Base-by-base conservation (phyloP, 1,284 basidiomycete genomes). In the Phellopilus nigrolimitatus region DNA sequence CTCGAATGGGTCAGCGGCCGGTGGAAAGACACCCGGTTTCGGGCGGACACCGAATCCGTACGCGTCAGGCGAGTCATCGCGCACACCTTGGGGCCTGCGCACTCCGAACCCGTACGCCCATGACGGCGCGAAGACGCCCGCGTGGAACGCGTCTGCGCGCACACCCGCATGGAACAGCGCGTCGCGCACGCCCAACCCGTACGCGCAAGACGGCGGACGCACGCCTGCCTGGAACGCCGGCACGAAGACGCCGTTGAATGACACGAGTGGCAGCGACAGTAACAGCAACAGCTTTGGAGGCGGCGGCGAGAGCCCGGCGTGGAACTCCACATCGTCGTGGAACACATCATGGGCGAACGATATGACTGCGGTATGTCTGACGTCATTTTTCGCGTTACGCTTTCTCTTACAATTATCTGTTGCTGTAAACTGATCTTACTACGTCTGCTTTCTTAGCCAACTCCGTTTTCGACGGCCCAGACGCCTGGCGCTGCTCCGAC, bases 151-250 rank as follows among this genome's bases (percentile, higher is more conserved):
- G 15, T 63, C 63, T 0, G 73, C 36, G 71, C 72, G 71, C 48
- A 82, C 81, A 5, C 82, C 81, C 0, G 77, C 76, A 4, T 83
- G 80, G 80, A 76, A 72, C 54, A 68, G 74, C 5, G 71, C 74
- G 3, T 75, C 76, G 5, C 70, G 75, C 46, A 90, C 87, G 13
- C 86, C 87, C 3, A 89, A 89, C 65, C 85, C 86, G 0, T 86
- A 88, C 58, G 76, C 73, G 1, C 54, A 58, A 36, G 74, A 70
- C 10, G 71, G 75, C 33, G 68, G 73, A 13, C 71, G 72, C 57
- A 82, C 81, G 3, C 80, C 81, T 1, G 78, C 80, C 9, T 81
- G 79, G 71, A 74, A 71, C 46, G 73, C 71, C 7, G 75, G 75
- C 17, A 71, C 73, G 75, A 70, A 21, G 27, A 40, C 36, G 4